Conservation (phyloP, 1,284 basidiomycete genomes). For the Jaminaea rosea region DNA sequence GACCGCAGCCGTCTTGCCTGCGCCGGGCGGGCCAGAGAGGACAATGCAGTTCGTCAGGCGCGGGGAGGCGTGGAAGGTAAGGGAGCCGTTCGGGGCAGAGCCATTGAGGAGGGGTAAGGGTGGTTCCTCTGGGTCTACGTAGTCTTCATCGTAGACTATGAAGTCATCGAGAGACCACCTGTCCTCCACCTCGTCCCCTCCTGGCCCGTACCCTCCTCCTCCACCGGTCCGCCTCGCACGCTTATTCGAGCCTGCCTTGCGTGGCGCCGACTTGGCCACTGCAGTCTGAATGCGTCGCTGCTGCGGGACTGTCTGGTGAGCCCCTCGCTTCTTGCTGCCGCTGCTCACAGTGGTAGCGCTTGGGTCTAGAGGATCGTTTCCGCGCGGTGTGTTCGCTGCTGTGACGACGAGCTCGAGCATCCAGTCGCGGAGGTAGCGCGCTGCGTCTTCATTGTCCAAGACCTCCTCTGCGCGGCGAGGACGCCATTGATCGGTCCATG, state of each 20-base stretch:
- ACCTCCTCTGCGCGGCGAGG: slow-evolving; percentile 13
- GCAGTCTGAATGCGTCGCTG: slow-evolving; percentile 10
- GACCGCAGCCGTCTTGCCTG: slow-evolving; percentile 40
- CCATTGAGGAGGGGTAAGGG: neutral
- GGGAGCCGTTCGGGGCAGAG: slow-evolving; percentile 1
- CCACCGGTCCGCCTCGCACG: neutral
- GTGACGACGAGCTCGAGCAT: slow-evolving; percentile 14
- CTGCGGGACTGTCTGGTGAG: neutral
- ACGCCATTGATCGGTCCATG: slow-evolving; percentile 19
- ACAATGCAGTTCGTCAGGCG: slow-evolving; percentile 48
- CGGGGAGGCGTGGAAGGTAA: slow-evolving; percentile 23
- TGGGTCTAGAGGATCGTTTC: neutral
- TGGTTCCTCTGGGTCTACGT: slow-evolving; percentile 10
- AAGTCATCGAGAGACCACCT: slow-evolving; percentile 18
- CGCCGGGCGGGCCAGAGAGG: slow-evolving; percentile 60
- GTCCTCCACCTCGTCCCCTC: slow-evolving; percentile 8
- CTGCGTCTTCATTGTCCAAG: slow-evolving; percentile 17
- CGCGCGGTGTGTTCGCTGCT: neutral
- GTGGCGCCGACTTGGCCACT: slow-evolving; percentile 6
- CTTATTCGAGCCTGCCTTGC: slow-evolving; percentile 1
- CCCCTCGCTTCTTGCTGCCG: neutral
- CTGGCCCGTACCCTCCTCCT: neutral
- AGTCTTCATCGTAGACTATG: slow-evolving; percentile 23
- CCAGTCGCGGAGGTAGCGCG: slow-evolving; percentile 25
- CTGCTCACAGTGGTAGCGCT: no score